Percentiles rank a stretch among this genome's conserved stretches.
Conservation (phyloP, 306 rosid genomes). For the Medicago lupulina region DNA sequence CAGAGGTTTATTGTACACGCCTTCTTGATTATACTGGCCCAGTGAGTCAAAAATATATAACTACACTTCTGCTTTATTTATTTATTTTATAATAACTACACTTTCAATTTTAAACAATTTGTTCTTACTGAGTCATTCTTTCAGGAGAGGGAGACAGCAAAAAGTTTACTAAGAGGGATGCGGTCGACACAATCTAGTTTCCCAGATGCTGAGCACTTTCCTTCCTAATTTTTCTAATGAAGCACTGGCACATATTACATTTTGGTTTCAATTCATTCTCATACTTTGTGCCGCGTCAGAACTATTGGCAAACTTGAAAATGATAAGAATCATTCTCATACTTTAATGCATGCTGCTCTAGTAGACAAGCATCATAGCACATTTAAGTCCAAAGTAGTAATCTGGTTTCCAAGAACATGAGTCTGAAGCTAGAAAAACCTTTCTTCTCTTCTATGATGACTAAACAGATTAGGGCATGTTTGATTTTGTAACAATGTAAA, state of each 20-base stretch:
- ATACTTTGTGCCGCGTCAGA: background rate
- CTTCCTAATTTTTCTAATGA: constrained; percentile 55
- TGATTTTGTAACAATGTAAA: background rate
- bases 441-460: background rate
- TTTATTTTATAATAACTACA: background rate
- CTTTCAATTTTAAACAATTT: constrained; percentile 32
- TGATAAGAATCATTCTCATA: background rate
- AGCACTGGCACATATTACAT: constrained; percentile 6
- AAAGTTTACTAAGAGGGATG: constrained; percentile 87
- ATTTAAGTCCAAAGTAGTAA: constrained; percentile 17
- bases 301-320: background rate
- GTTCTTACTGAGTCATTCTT: constrained; percentile 28
- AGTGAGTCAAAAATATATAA: constrained; percentile 55
- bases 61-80: constrained; percentile 11
- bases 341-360: constrained; percentile 1
- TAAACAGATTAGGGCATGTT: background rate
- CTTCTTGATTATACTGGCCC: constrained; percentile 96
- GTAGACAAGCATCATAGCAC: background rate
- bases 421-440: constrained; percentile 18
- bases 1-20: constrained; percentile 93
- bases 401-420: constrained; percentile 6
- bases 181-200: constrained; percentile 65
- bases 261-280: constrained; percentile 11
- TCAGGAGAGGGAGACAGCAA: constrained; percentile 95
- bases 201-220: constrained; percentile 89